Percentiles rank a stretch among this genome's conserved stretches.
Evolutionary conservation across 2,329 filamentous ascomycete genomes (phyloP).

Genomic region (Fusarium verrucosum): DNA sequence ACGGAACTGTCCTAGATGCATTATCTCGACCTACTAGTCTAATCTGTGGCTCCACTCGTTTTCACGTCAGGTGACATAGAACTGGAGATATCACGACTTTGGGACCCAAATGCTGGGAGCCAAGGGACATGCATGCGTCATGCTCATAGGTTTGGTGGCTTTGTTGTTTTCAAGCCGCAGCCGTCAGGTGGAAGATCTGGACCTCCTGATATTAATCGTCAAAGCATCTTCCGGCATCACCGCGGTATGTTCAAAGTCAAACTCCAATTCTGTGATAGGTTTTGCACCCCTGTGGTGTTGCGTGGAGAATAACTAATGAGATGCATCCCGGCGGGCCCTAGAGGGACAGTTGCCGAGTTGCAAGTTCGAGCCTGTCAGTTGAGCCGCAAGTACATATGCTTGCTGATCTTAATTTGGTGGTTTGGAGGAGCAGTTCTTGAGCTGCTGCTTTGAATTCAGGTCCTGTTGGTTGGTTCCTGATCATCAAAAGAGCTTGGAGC

Average conservation of each 20-base stretch:
- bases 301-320: neutral
- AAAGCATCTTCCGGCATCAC: constrained; percentile 11
- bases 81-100: constrained; percentile 10
- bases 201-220: neutral
- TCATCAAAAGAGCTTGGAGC: constrained; percentile 11
- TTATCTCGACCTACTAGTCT: neutral
- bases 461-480: constrained; percentile 27
- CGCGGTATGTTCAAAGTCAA: constrained; percentile 12
- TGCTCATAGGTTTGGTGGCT: constrained; percentile 37
- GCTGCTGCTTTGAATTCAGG: constrained; percentile 15
- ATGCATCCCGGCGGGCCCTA: neutral
- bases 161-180: constrained; percentile 29
- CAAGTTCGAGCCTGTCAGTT: constrained; percentile 11
- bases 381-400: constrained; percentile 7
- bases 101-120: constrained; percentile 2
- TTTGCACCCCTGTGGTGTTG: neutral
- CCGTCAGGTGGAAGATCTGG: constrained; percentile 28
- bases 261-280: constrained; percentile 17
- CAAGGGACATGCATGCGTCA: constrained; percentile 20
- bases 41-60: constrained; percentile 1
- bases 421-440: neutral
- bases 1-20: neutral
- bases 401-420: constrained; percentile 9
- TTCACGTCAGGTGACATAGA: constrained; percentile 25
- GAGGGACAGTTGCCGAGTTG: neutral